Evolutionary conservation across 805 yeast species (phyloP).

Genomic region (Ogataea nonfermentans): DNA sequence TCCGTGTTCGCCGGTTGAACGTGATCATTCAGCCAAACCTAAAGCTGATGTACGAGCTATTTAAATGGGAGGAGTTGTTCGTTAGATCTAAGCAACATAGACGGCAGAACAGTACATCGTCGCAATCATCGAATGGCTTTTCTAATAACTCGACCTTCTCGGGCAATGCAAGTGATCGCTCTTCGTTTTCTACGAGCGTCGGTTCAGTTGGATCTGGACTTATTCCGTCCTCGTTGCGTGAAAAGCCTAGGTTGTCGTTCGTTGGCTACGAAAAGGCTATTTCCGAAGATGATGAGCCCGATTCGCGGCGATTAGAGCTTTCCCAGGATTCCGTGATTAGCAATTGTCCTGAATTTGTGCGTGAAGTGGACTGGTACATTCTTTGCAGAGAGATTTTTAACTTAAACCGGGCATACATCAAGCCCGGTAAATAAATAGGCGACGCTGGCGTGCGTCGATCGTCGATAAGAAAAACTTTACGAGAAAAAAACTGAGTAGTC

Average conservation of each 20-base stretch:
- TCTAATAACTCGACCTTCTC: slow-evolving; percentile 20
- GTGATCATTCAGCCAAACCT: slow-evolving; percentile 93
- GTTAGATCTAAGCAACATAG: slow-evolving; percentile 17
- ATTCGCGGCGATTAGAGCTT: slow-evolving; percentile 17
- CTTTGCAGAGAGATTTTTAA: slow-evolving; percentile 80
- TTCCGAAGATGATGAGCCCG: slow-evolving; percentile 21
- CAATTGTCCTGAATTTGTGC: slow-evolving; percentile 33
- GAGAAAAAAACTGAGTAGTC: neutral
- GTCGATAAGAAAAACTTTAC: slow-evolving; percentile 2
- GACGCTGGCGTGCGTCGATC: slow-evolving; percentile 5
- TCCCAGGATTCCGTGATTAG: slow-evolving; percentile 34
- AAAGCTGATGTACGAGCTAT: slow-evolving; percentile 85
- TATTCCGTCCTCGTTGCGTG: slow-evolving; percentile 18
- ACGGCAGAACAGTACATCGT: slow-evolving; percentile 20
- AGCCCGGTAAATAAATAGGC: slow-evolving; percentile 22
- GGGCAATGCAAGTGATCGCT: slow-evolving; percentile 20
- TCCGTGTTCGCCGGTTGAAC: slow-evolving; percentile 85
- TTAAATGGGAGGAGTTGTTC: slow-evolving; percentile 59
- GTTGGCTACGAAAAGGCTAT: slow-evolving; percentile 19
- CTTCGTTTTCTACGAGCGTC: slow-evolving; percentile 28
- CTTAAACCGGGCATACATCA: slow-evolving; percentile 67
- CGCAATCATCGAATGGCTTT: slow-evolving; percentile 18
- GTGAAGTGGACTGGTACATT: slow-evolving; percentile 86
- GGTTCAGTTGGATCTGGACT: slow-evolving; percentile 21
- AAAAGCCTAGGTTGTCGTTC: slow-evolving; percentile 15